Evolutionary conservation across 495 filamentous ascomycete genomes (phyloP).

Genomic region (Xylaria telfairii): DNA sequence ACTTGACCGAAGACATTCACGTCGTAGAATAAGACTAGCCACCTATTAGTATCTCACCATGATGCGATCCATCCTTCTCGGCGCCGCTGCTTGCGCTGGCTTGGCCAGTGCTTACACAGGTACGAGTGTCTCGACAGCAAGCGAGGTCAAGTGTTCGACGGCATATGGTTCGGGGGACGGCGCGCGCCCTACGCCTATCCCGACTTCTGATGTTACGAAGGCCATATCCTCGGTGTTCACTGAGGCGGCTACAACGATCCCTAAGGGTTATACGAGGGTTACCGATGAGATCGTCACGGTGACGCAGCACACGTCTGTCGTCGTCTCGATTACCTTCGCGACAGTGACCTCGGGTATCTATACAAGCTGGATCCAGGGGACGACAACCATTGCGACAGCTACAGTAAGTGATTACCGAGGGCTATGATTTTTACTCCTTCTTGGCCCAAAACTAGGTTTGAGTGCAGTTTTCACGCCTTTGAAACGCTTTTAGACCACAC

Average conservation of each 20-base stretch:
- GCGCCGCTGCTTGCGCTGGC: slow-evolving; percentile 4
- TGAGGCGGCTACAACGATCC: neutral
- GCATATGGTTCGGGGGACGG: slow-evolving; percentile 14
- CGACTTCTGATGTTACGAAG: slow-evolving; percentile 4
- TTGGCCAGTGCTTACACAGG: slow-evolving; percentile 6
- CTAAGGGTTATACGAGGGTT: slow-evolving; percentile 9
- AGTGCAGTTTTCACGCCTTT: neutral
- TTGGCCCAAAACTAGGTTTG: neutral
- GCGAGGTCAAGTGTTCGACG: neutral
- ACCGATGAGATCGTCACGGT: neutral
- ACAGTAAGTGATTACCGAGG: neutral
- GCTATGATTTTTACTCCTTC: neutral
- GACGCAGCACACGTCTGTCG: slow-evolving; percentile 1
- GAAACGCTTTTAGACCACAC: neutral
- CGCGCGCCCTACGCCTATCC: slow-evolving; percentile 8
- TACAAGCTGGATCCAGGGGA: neutral
- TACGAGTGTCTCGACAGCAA: neutral
- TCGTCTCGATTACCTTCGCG: neutral
- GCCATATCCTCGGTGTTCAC: neutral
- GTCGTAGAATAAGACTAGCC: neutral
- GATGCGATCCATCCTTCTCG: slow-evolving; percentile 9
- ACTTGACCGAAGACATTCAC: neutral
- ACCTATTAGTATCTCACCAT: neutral
- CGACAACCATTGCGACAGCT: slow-evolving; percentile 3
- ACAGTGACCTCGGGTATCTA: slow-evolving; percentile 15